phyloP scores from a whole-genome alignment of 164 flowering plant species.

The Hamamelis virginiana region DNA sequence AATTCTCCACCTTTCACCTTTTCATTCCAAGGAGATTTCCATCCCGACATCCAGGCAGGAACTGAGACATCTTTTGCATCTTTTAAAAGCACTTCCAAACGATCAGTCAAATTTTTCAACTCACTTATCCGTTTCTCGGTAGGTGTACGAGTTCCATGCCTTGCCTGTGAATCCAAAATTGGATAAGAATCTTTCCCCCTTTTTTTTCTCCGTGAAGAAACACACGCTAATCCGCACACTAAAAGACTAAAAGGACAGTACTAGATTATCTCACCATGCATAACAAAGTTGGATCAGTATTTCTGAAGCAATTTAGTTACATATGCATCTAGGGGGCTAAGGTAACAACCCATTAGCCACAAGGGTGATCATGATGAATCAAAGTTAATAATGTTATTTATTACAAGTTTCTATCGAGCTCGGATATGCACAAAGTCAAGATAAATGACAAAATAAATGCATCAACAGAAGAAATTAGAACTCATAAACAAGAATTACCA shows the following conservation, averaged over 20 bases:
- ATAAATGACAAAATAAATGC: too few relatives aligned
- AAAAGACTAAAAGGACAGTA: too few relatives aligned
- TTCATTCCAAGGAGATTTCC: conserved; percentile 96
- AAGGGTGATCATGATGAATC: background rate
- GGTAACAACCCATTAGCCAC: background rate
- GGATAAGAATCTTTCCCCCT: background rate
- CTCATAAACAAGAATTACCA: conserved; percentile 46
- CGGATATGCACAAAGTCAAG: background rate
- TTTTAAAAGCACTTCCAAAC: conserved; percentile 48
- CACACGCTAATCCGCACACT: too few relatives aligned
- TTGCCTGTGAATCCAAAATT: conserved; percentile 48
- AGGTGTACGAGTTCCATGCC: conserved; percentile 97
- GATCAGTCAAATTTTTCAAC: conserved; percentile 55
- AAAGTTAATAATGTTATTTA: background rate
- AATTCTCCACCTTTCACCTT: conserved; percentile 80
- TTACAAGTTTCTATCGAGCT: too few relatives aligned
- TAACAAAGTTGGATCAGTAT: background rate
- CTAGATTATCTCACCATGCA: too few relatives aligned
- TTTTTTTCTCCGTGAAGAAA: background rate
- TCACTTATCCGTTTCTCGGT: conserved; percentile 79
- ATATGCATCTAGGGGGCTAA: background rate
- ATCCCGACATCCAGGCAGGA: conserved; percentile 77
- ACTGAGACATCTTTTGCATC: conserved; percentile 47
- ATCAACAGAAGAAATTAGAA: background rate
- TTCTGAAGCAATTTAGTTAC: background rate